These are phyloP conservation scores for Torulaspora quercuum DNA, from an alignment of 805 yeast species.

Conservation along the genomic window DNA sequence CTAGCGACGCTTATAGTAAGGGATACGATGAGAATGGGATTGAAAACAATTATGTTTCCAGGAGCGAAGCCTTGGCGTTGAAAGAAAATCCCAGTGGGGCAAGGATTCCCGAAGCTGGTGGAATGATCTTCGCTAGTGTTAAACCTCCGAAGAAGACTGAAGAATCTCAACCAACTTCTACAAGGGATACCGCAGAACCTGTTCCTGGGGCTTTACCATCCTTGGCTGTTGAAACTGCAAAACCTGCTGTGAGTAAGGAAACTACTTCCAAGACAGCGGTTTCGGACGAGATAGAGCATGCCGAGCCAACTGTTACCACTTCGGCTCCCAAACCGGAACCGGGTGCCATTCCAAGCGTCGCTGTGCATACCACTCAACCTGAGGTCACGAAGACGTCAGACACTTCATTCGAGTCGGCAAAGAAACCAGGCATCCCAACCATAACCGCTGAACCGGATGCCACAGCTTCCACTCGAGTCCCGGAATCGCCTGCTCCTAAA, in stretches of 20 bases:
- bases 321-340: slow-evolving; percentile 23
- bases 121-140: slow-evolving; percentile 33
- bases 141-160: slow-evolving; percentile 3
- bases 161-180: background rate
- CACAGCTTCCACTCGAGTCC: slow-evolving; percentile 29
- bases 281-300: slow-evolving; percentile 1
- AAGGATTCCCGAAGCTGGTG: slow-evolving; percentile 48
- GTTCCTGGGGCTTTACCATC: background rate
- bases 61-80: slow-evolving; percentile 13
- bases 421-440: slow-evolving; percentile 1
- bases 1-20: slow-evolving; percentile 39
- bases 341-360: slow-evolving; percentile 12
- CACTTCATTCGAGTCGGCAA: slow-evolving; percentile 1
- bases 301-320: slow-evolving; percentile 7
- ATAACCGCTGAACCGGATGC: slow-evolving; percentile 2
- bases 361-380: slow-evolving; percentile 7
- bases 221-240: background rate
- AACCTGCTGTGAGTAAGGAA: background rate
- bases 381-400: slow-evolving; percentile 20
- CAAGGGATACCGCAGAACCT: background rate
- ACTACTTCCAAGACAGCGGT: background rate
- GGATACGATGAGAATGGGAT: slow-evolving; percentile 44
- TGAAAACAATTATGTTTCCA: slow-evolving; percentile 38
- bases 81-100: slow-evolving; percentile 7
- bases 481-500: slow-evolving; percentile 37